Base-by-base conservation (phyloP, 805 yeast species). In the Zygosaccharomyces gambellarensis region DNA sequence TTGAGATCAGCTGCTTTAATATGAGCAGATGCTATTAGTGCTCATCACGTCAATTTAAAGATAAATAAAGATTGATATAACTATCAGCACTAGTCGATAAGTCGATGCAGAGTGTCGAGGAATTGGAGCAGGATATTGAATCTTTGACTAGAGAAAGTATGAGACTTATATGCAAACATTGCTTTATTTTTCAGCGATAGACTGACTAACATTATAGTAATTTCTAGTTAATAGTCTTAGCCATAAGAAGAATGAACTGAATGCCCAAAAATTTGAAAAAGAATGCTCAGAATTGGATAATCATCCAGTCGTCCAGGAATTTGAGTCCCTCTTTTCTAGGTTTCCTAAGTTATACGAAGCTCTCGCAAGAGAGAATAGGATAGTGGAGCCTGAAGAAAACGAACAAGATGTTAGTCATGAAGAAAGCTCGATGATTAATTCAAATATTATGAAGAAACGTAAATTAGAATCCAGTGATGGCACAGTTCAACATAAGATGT, bases 51-150 rank as follows among this genome's bases (percentile, higher is more conserved):
- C 9, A 25, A 25, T 25, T 8, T 6, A 25, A 25, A 25, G 9
- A 25, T 25, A 25, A 6, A 8, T 25, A 8, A 25, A 25, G 9
- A 1, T 8, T 25, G 28, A 25, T 25, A 25, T 8, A 25, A 8
- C 9, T 8, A 25, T 25, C 14, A 40, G 14, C 27, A 14, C 11
- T 10, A 9, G 11, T 34, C 29, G 29, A 17, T 21, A 9, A 12
- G 19, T 19, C 10, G 25, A 42, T 69, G 72, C 48, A 65, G 6
- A 52, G 55, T 1, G 19, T 65, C 4, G 63, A 56, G 5, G 72
- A 67, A 10, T 49, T 68, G 5, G 62, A 64, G 46, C 71, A 69
- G 40, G 75, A 72, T 53, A 67, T 67, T 17, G 62, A 61, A 1
- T 65, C 75, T 2, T 47, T 72, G 17, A 62, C 58, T 46, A 61